Evolutionary conservation across 2,329 filamentous ascomycete genomes (phyloP).

Genomic region (Aspergillus eucalypticola): DNA sequence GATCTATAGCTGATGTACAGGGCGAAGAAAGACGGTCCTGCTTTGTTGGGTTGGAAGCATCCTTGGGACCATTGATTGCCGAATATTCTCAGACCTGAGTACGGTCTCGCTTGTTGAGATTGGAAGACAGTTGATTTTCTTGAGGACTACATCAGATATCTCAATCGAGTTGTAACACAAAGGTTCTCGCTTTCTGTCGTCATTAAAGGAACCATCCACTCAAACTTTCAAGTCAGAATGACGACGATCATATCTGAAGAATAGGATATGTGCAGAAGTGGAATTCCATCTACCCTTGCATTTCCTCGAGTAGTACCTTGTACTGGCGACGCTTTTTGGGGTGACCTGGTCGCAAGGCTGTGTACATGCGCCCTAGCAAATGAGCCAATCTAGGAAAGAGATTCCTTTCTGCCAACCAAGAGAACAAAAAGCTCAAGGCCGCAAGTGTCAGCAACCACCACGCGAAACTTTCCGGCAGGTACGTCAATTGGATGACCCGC

Average conservation of each 20-base stretch:
- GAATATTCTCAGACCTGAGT: not conserved
- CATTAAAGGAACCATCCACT: not conserved
- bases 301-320: conserved; percentile 74
- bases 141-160: not conserved
- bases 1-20: conserved; percentile 82
- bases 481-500: conserved; percentile 81
- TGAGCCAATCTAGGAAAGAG: conserved; percentile 70
- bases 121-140: not conserved
- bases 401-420: conserved; percentile 71
- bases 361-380: conserved; percentile 63
- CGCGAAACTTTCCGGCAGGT: conserved; percentile 71
- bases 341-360: conserved; percentile 56
- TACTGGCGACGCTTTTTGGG: conserved; percentile 83
- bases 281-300: conserved; percentile 42
- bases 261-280: not conserved
- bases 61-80: conserved; percentile 83
- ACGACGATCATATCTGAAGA: not conserved
- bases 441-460: conserved; percentile 71
- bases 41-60: conserved; percentile 88
- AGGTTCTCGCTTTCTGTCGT: not conserved
- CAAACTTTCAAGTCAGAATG: not conserved
- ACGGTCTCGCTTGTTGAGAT: not conserved
- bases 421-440: conserved; percentile 64
- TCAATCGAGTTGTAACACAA: not conserved
- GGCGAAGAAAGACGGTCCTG: conserved; percentile 93